Conservation (phyloP, 202 grass and related monocot genomes). For the Bolboschoenoplectus hybrid region DNA sequence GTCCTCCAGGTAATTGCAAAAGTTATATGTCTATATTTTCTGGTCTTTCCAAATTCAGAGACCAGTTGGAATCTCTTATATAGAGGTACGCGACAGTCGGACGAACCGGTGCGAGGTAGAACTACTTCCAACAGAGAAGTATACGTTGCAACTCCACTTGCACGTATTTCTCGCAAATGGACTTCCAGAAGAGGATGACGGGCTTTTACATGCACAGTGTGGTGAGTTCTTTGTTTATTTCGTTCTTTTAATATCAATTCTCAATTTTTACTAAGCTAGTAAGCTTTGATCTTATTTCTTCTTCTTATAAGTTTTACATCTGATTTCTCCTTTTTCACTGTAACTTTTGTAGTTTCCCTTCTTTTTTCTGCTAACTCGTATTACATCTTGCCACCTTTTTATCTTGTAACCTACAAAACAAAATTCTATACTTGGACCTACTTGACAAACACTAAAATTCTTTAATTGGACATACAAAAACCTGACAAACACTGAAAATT, state of each 20-base stretch:
- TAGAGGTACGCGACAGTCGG: neutral
- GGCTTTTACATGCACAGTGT: constrained; percentile 26
- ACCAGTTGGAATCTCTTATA: neutral
- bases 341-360: neutral
- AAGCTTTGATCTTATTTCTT: neutral
- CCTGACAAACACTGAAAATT: neutral
- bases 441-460: neutral
- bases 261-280: neutral
- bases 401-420: neutral
- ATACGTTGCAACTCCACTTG: neutral
- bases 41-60: neutral
- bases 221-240: neutral
- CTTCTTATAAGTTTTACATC: neutral
- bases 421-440: neutral
- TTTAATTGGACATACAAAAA: neutral
- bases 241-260: neutral
- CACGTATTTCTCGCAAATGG: neutral
- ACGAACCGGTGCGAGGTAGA: neutral
- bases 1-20: too few relatives aligned
- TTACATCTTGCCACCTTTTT: neutral
- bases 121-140: neutral
- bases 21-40: too few relatives aligned
- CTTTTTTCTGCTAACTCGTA: neutral
- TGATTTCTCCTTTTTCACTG: neutral
- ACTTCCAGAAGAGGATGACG: neutral